Base-by-base conservation (phyloP, 2,329 filamentous ascomycete genomes). In the Herpotrichia juniperi region DNA sequence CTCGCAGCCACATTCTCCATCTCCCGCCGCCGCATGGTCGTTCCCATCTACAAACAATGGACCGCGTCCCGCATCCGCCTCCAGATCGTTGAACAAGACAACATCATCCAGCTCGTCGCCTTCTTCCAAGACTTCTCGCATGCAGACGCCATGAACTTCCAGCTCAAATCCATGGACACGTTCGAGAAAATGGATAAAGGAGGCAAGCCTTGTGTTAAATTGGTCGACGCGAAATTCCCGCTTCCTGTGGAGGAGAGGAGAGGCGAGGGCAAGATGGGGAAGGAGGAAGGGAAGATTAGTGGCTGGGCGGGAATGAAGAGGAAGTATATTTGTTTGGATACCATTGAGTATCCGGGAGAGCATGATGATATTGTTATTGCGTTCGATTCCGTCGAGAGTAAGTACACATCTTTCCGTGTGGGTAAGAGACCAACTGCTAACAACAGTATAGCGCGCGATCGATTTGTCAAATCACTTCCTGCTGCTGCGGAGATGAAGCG, bases 31-130 rank as follows among this genome's bases (percentile, higher is more conserved):
- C 85, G 90, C 59, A 94, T 93, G 88, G 90, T 96, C 11, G 91
- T 96, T 14, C 91, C 91, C 0, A 93, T 96, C 59, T 90, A 96
- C 77, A 96, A 96, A 76, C 94, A 94, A 73, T 96, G 91, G 90
- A 91, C 96, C 68, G 90, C 92, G 2, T 85, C 82, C n/a, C 83
- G 82, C 31, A 90, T 90, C 8, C 86, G 93, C 30, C 79, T 96
- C 7, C 92, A 96, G 69, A 81, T 96, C 31, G 85, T 96, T 30
- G 81, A 86, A 59, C 87, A 88, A 58, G 89, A 92, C 56, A 89
- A 86, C 64, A 83, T 89, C 12, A 75, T 89, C 19, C 91, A 96
- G 71, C 78, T 97, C 25, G 77, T 96, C 19, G 91, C 87, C 2
- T 97, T 96, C 76, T 94, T 96, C 71, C 87, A 91, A 58, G 89